Evolutionary conservation across 1,139 yeast species (phyloP), one percentile per base, ranked within the genome.

Genomic region (Debaryomyces nepalensis): DNA sequence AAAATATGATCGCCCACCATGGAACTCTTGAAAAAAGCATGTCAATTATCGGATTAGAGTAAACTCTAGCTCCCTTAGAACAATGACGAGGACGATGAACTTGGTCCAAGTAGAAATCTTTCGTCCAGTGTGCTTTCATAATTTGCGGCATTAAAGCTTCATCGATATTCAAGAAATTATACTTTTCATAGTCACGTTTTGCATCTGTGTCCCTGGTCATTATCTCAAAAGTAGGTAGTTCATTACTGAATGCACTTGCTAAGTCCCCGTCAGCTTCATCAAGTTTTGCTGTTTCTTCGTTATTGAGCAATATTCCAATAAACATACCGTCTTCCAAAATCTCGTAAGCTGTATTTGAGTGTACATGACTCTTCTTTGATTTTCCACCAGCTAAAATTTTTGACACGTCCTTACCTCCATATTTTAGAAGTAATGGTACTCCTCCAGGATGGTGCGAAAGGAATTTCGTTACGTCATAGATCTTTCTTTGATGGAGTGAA

Each of bases 381-480:
- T 10, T 11, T 32, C 19, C 35, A 7, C 35, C 35, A 3, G 35
- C 16, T 11, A 32, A 26, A 32, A 32, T 32, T n/a, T 21, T 8
- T 14, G 53, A 49, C 16, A 60, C 61, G 36, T 58, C 57, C 30
- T 54, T 53, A 10, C 63, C 62, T 16, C 61, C 63, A 41, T 52
- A 54, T 34, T 51, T 48, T 16, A 53, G 37, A 24, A 57, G 48
- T 39, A 54, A 47, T 3, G 39, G 40, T 5, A 49, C 46, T 3
- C 63, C 61, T 3, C 61, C 61, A 1, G 63, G 61, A 35, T 58
- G 62, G n/a, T 32, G 30, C 7, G 44, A 20, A 6, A 55, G 19
- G 40, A 57, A 58, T 9, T 48, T 48, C 7, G 61, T 53, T 36
- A 58, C 46, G 40, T 58, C 61, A 37, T 54, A 58, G 2, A 58